Conservation (phyloP, 495 filamentous ascomycete genomes). For the Neurospora sp. region DNA sequence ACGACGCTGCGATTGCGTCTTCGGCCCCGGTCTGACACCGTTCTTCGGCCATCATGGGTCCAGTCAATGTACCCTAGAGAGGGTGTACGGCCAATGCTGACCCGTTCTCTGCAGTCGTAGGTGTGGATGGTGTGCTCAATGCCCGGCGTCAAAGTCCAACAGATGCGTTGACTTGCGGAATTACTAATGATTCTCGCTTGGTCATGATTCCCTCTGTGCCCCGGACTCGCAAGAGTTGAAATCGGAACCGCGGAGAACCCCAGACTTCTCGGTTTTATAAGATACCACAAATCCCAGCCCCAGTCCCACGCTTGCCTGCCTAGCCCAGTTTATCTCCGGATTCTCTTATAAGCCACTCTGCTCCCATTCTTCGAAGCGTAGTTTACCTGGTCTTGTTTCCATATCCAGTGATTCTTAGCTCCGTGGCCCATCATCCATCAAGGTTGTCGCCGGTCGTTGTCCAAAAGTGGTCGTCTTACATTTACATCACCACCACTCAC, state of each 20-base stretch:
- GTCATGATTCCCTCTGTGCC: neutral
- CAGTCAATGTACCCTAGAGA: neutral
- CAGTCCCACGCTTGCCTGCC: neutral
- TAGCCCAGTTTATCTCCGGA: neutral
- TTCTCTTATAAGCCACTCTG: neutral
- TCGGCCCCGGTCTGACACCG: conserved; percentile 9
- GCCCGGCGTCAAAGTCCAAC: neutral
- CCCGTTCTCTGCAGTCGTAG: neutral
- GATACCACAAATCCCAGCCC: neutral
- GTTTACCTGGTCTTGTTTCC: neutral
- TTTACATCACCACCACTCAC: neutral
- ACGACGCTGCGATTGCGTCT: conserved; percentile 10
- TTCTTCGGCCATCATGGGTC: neutral
- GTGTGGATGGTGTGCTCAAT: neutral
- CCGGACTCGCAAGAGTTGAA: neutral
- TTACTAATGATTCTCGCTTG: conserved; percentile 16
- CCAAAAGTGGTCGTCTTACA: neutral
- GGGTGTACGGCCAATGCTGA: neutral
- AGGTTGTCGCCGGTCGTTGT: neutral
- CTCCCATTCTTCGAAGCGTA: neutral
- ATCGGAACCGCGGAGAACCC: neutral
- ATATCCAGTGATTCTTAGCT: neutral
- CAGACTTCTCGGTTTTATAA: neutral
- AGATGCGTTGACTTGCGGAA: conserved; percentile 1
- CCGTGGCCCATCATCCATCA: neutral